Evolutionary conservation across 2,329 filamentous ascomycete genomes (phyloP).

Genomic region (Sporothrix pallida): DNA sequence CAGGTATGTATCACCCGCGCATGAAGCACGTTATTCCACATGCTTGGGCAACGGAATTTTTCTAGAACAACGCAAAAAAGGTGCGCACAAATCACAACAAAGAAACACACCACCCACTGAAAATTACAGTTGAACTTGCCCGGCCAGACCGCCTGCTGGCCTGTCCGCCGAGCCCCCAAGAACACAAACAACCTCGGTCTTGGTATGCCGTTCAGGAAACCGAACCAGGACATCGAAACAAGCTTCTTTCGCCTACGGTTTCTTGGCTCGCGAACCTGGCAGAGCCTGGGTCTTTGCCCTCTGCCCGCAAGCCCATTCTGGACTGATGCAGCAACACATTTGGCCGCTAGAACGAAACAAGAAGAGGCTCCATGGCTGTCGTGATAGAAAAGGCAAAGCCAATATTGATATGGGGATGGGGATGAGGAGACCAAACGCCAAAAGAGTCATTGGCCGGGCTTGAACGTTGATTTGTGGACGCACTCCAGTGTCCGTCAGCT

Average conservation of each 20-base stretch:
- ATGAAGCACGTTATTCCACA: slow-evolving; percentile 4
- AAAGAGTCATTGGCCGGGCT: slow-evolving; percentile 5
- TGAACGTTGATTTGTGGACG: neutral
- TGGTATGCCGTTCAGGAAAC: neutral
- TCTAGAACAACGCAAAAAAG: neutral
- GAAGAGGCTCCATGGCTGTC: neutral
- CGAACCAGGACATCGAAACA: neutral
- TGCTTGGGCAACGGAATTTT: slow-evolving; percentile 2
- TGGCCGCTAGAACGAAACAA: neutral
- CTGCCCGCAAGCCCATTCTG: neutral
- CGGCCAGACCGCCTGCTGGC: neutral
- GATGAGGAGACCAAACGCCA: neutral
- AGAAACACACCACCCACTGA: neutral
- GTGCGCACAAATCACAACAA: neutral
- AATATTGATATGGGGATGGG: neutral
- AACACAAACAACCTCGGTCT: neutral
- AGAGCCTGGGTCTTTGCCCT: neutral
- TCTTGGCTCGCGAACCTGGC: neutral
- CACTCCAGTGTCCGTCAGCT: neutral
- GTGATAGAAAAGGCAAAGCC: neutral
- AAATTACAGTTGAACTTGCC: neutral
- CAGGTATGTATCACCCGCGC: neutral
- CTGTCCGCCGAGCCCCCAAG: neutral
- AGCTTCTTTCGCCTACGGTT: neutral
- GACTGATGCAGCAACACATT: neutral